A percentile compares a stretch with the other conserved stretches of the same genome.
phyloP scores from a whole-genome alignment of 257 asterid species.

The Gardenia jasminoides region DNA sequence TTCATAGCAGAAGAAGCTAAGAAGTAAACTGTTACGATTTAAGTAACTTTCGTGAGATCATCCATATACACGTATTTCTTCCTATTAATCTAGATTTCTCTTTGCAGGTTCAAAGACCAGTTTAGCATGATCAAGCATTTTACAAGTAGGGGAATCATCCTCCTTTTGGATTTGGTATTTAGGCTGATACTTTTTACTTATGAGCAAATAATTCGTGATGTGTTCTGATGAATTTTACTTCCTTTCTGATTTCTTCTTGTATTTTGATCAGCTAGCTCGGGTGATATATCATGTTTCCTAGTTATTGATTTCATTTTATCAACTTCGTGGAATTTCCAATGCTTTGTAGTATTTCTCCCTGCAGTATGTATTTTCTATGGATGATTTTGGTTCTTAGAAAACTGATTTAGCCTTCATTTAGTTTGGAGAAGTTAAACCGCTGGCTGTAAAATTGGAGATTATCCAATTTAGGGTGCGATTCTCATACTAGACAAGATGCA shows the following conservation, averaged over 20 bases:
- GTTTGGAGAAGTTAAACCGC: too few species aligned
- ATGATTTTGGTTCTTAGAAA: background rate
- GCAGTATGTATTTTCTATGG: background rate
- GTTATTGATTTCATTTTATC: background rate
- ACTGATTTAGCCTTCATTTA: background rate
- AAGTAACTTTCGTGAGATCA: background rate
- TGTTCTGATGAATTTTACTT: background rate
- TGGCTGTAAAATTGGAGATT: too few species aligned
- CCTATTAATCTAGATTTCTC: background rate
- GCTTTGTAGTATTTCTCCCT: background rate
- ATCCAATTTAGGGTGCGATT: too few species aligned
- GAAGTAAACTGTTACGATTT: background rate
- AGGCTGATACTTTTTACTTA: background rate
- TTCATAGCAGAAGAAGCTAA: background rate
- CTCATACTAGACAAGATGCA: too few species aligned
- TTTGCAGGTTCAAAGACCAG: background rate
- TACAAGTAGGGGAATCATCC: background rate
- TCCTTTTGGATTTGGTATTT: background rate
- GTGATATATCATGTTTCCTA: background rate
- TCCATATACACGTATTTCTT: background rate
- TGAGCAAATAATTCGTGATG: background rate
- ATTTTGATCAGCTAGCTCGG: background rate
- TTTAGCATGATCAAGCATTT: background rate
- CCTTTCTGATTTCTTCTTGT: background rate
- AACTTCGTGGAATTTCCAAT: background rate